phyloP scores from a whole-genome alignment of 345 rosid species.

The Arabidopsis arenosa region DNA sequence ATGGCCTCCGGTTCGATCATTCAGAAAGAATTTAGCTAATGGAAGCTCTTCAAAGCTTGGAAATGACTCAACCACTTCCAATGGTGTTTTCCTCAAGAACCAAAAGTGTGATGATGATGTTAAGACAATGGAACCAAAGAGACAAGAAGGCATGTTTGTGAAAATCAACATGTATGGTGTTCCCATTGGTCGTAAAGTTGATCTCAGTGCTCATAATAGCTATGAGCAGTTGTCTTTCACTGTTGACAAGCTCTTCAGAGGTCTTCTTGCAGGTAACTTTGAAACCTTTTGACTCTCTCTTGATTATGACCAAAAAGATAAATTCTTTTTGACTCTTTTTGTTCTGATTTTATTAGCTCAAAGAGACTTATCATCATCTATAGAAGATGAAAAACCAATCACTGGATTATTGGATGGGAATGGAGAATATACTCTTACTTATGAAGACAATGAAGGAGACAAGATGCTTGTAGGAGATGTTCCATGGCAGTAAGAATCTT shows the following conservation, averaged over 20 bases:
- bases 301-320: neutral
- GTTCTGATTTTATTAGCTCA: slow-evolving; percentile 59
- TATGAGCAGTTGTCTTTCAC: slow-evolving; percentile 80
- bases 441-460: slow-evolving; percentile 99
- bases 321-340: neutral
- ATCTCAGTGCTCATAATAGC: slow-evolving; percentile 79
- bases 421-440: slow-evolving; percentile 95
- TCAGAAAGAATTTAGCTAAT: slow-evolving; percentile 82
- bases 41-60: slow-evolving; percentile 65
- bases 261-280: slow-evolving; percentile 85
- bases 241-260: slow-evolving; percentile 92
- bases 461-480: slow-evolving; percentile 99
- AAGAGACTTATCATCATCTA: slow-evolving; percentile 65
- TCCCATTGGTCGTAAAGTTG: slow-evolving; percentile 97
- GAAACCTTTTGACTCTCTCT: neutral
- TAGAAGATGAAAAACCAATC: slow-evolving; percentile 69
- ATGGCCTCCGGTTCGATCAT: slow-evolving; percentile 97
- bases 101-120: slow-evolving; percentile 38
- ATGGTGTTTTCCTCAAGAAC: slow-evolving; percentile 46
- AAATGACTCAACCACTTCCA: slow-evolving; percentile 60
- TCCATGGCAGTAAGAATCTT: slow-evolving; percentile 97
- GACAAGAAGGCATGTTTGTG: slow-evolving; percentile 67
- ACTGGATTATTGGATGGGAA: slow-evolving; percentile 74
- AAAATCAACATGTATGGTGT: slow-evolving; percentile 99
- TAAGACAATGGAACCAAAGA: slow-evolving; percentile 37